phyloP scores from a whole-genome alignment of 345 rosid species.

The Turritis glabra region DNA sequence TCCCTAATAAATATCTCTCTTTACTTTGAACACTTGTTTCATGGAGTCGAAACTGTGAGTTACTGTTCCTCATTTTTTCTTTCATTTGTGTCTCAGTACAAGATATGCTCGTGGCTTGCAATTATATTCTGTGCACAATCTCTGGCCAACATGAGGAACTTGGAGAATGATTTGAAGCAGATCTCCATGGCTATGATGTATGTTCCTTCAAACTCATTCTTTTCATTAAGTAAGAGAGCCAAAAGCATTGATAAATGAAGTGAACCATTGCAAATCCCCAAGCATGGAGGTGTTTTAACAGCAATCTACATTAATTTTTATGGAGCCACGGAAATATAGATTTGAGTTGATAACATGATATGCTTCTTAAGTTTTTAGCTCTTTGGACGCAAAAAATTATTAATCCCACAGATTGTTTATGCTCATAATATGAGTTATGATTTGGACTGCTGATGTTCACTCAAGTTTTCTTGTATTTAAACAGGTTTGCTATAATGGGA shows the following conservation, averaged over 20 bases:
- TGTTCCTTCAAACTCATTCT: constrained; percentile 29
- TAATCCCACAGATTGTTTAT: background rate
- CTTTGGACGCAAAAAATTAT: constrained; percentile 1
- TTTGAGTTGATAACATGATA: background rate
- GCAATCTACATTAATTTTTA: no score
- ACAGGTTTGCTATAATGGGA: constrained; percentile 99
- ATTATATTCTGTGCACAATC: constrained; percentile 95
- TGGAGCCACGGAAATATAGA: no score
- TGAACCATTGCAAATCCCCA: background rate
- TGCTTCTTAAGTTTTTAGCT: constrained; percentile 3
- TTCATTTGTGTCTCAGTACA: constrained; percentile 57
- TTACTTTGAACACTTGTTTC: background rate
- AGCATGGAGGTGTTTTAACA: no score
- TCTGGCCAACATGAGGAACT: constrained; percentile 80
- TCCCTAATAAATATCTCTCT: background rate
- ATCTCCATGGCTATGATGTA: constrained; percentile 98
- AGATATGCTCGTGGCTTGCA: constrained; percentile 96
- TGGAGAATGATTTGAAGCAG: constrained; percentile 91
- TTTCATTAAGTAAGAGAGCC: background rate
- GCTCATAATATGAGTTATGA: background rate
- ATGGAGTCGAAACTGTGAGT: background rate
- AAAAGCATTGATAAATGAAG: background rate
- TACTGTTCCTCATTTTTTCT: background rate
- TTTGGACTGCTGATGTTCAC: constrained; percentile 18
- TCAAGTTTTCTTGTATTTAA: constrained; percentile 6